Evolutionary conservation across 2,329 filamentous ascomycete genomes (phyloP), one percentile per base, ranked within the genome.

Genomic region (Curvularia hawaiiensis): DNA sequence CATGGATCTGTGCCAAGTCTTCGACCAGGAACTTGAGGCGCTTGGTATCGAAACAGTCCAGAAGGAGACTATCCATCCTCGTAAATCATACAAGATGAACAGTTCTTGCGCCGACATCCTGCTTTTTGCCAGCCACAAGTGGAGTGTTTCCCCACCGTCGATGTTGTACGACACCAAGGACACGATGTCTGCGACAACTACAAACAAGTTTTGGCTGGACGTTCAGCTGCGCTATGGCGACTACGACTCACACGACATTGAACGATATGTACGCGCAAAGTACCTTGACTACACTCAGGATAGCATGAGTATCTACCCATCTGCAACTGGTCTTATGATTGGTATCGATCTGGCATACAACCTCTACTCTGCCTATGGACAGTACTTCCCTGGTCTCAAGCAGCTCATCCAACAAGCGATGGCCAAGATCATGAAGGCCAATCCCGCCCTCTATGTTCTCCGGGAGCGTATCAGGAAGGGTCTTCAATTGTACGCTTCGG

Each of bases 11-110:
- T 98, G 95, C 68, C 96, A 99, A 75, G 95, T 99, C 14, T 97
- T 99, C 68, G 95, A 99, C 66, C 94, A 98, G 73, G 95, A 99
- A 75, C 81, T 99, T 43, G 95, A 99, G 77, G 92, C 95, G 31
- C 83, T 99, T 4, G 93, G 93, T 35, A 97, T 99, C 57, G 95
- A 99, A 78, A 96, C 92, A 2, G 95, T 98, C 4, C 95, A 99
- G 75, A 99, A 99, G 79, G 95, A 99, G 80, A 98, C 95, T 0
- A 99, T 99, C 58, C 95, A 99, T 82, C 95, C 95, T 51, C 87
- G 95, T 86, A 99, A 99, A 80, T 97, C 92, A 4, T 99, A 99
- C 86, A 99, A 99, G 86, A 99, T 99, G 95, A 99, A 99, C 83
- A 97, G 93, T 71, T 98, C 94, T 56, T 98, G 95, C 71, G 95